Evolutionary conservation across 257 asterid genomes (phyloP).

Genomic region (Gynochthodes officinalis): DNA sequence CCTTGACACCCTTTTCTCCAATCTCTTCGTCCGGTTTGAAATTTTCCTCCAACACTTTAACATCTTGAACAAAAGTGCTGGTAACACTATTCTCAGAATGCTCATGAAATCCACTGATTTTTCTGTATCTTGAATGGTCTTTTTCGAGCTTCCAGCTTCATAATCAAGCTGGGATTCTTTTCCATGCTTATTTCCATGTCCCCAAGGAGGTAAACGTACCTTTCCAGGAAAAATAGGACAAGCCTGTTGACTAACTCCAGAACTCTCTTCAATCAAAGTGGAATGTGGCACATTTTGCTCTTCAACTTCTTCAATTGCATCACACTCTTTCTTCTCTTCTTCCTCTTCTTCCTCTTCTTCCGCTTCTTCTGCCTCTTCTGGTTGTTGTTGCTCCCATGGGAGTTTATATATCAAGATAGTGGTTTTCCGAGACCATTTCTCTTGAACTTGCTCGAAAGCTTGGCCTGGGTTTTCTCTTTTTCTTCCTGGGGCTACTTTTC

Average conservation of each 20-base stretch:
- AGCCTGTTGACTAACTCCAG: slow-evolving; percentile 19
- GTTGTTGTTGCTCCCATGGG: slow-evolving; percentile 64
- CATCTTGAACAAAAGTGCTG: slow-evolving; percentile 14
- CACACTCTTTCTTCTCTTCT: too few relatives aligned
- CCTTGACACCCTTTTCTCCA: slow-evolving; percentile 20
- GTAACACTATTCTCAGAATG: slow-evolving; percentile 19
- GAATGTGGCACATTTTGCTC: slow-evolving; percentile 16
- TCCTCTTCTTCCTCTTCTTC: too few relatives aligned
- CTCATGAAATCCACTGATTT: slow-evolving; percentile 23
- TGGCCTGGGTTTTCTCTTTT: slow-evolving; percentile 75
- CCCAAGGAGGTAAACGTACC: slow-evolving; percentile 67
- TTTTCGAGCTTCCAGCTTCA: slow-evolving; percentile 22
- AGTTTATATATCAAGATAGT: slow-evolving; percentile 51
- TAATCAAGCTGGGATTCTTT: slow-evolving; percentile 21
- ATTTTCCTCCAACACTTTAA: slow-evolving; percentile 20
- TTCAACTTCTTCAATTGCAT: slow-evolving; percentile 27
- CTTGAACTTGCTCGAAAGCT: slow-evolving; percentile 74
- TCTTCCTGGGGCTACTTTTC: slow-evolving; percentile 29
- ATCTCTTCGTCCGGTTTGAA: slow-evolving; percentile 16
- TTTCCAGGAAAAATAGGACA: slow-evolving; percentile 27
- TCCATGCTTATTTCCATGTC: slow-evolving; percentile 45
- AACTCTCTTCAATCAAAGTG: slow-evolving; percentile 17
- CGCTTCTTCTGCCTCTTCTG: slow-evolving; percentile 20
- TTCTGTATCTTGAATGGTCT: slow-evolving; percentile 13
- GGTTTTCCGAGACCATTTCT: slow-evolving; percentile 70